Conservation (phyloP, 495 filamentous ascomycete species). For the Penicillium silybi region DNA sequence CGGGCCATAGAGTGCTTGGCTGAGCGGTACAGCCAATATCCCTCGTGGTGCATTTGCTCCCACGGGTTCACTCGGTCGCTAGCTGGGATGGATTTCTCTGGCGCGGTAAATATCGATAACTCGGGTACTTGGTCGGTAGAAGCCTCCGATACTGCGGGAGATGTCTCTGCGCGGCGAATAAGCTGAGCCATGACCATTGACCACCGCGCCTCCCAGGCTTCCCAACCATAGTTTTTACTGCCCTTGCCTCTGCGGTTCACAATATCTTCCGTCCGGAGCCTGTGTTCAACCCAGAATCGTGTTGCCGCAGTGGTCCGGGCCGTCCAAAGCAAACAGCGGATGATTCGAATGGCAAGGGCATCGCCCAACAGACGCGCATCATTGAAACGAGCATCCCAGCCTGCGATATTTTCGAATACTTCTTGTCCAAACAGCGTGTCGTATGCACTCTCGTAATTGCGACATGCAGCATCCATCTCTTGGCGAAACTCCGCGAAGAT, state of each 20-base stretch:
- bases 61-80: constrained; percentile 67
- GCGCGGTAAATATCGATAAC: constrained; percentile 49
- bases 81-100: constrained; percentile 64
- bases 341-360: constrained; percentile 67
- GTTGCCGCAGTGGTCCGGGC: constrained; percentile 70
- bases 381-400: constrained; percentile 82
- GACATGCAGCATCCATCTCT: constrained; percentile 79
- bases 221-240: constrained; percentile 77
- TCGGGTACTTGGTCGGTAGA: constrained; percentile 13
- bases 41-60: constrained; percentile 79
- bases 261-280: constrained; percentile 64
- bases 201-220: constrained; percentile 85
- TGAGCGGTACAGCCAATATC: constrained; percentile 78
- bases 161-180: constrained; percentile 57
- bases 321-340: constrained; percentile 75
- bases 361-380: constrained; percentile 80
- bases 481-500: constrained; percentile 86
- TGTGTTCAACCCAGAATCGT: constrained; percentile 71
- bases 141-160: constrained; percentile 29
- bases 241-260: constrained; percentile 80
- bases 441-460: constrained; percentile 81
- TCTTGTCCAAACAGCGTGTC: constrained; percentile 74
- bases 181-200: constrained; percentile 74
- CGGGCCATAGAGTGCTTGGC: constrained; percentile 62
- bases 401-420: constrained; percentile 80